Base-by-base conservation (phyloP, 176 grass and related monocot species). In the Paspalum vaginatum region DNA sequence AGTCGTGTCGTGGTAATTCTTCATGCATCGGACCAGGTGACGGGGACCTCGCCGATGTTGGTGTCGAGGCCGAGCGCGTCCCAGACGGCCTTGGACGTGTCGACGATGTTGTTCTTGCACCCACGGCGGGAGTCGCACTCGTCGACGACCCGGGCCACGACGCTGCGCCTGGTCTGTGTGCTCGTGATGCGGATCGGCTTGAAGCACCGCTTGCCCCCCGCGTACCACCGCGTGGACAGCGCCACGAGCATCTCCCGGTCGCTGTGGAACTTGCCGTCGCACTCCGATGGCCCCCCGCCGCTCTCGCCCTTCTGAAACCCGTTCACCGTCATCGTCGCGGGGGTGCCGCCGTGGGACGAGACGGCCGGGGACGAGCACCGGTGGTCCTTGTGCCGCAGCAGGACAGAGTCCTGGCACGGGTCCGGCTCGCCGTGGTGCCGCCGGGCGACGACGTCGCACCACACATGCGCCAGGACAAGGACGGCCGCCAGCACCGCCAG, bases 1-100 rank as follows among this genome's bases (percentile, higher is more conserved):
- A 43, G 11, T 4, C 46, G 46, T 4, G 2, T 11, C 46, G 46
- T 4, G 2, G 6, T 59, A 11, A 10, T 1, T 18, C 7, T 3
- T 43, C 18, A 65, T 9, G 51, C 84, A 22, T 86, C 76, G 43
- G 85, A 88, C 85, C 79, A 88, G 14, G 27, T 83, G 65, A 88
- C 56, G 11, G 24, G 52, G 1, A 21, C 70, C 44, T 11, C 78
- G 27, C 79, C 72, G 26, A 63, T n/a, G 49, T 55, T 7, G 24
- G 72, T 39, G 72, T 83, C 71, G 25, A 88, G 79, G 0, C 73
- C 72, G 4, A 88, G 61, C n/a, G 79, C 85, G 0, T 72, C 57
- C 85, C 85, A 88, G 9, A 83, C 73, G 49, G 79, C 85, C 37
- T 13, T 6, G 5, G 79, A 77, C 17, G 79, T 81, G 48, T 72